These are phyloP conservation scores for Hypomyces rosellus DNA, from an alignment of 2,329 filamentous ascomycete genomes.

Conservation along the genomic window DNA sequence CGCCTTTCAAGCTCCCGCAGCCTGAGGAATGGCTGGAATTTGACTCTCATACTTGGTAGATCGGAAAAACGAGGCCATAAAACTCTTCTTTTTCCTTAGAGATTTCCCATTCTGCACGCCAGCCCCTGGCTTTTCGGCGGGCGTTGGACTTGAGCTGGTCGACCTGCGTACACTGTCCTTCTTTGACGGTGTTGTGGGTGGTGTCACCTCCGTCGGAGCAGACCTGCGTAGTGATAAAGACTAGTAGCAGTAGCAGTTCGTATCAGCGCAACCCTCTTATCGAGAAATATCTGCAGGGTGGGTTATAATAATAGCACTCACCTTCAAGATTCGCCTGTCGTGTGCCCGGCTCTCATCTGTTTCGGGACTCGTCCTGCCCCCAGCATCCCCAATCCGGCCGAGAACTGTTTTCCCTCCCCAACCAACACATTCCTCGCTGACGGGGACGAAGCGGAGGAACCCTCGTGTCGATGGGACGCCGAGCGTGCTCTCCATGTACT, in stretches of 20 bases:
- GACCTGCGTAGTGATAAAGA: slow-evolving; percentile 7
- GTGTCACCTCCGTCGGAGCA: neutral
- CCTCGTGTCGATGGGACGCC: slow-evolving; percentile 61
- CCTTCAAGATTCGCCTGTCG: slow-evolving; percentile 6
- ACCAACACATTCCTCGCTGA: slow-evolving; percentile 66
- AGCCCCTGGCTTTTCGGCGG: neutral
- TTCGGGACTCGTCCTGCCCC: slow-evolving; percentile 1
- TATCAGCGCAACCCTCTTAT: neutral
- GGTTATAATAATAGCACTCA: neutral
- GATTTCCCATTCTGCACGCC: neutral
- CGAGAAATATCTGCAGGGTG: neutral
- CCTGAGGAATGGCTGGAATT: neutral
- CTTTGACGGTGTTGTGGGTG: neutral
- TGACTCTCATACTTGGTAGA: slow-evolving; percentile 3
- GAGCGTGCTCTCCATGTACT: slow-evolving; percentile 65
- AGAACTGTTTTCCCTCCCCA: slow-evolving; percentile 64
- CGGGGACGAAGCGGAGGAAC: slow-evolving; percentile 63
- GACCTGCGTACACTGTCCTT: neutral
- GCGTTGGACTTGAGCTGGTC: neutral
- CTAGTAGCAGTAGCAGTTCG: neutral
- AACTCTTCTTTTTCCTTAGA: slow-evolving; percentile 12
- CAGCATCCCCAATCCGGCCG: slow-evolving; percentile 46
- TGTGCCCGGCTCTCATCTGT: neutral
- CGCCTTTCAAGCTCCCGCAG: neutral
- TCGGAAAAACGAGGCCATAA: slow-evolving; percentile 14